Conservation (phyloP, 2,329 filamentous ascomycete genomes). For the Metarhizium album region DNA sequence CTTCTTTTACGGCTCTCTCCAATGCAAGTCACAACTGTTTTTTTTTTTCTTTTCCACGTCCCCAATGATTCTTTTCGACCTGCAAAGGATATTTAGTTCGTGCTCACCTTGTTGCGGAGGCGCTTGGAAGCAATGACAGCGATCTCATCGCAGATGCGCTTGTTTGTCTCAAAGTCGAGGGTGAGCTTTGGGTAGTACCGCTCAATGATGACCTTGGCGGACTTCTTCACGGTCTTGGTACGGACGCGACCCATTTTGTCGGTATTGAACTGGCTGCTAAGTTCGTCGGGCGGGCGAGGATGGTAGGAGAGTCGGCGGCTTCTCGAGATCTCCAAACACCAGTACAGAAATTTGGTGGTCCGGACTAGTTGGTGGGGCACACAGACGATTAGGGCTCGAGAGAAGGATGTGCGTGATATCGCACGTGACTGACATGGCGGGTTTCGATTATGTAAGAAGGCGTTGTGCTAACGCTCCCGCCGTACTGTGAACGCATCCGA, state of each 20-base stretch:
- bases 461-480: too few species aligned
- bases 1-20: background rate
- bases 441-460: background rate
- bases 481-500: too few species aligned
- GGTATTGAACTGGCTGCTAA: conserved; percentile 31
- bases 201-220: conserved; percentile 99
- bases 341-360: conserved; percentile 19
- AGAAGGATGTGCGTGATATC: conserved; percentile 5
- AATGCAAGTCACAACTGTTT: background rate
- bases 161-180: conserved; percentile 99
- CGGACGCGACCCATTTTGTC: conserved; percentile 61
- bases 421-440: conserved; percentile 16
- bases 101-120: conserved; percentile 90
- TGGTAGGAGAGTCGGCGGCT: conserved; percentile 19
- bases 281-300: conserved; percentile 24
- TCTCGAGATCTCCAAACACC: conserved; percentile 11
- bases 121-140: conserved; percentile 99
- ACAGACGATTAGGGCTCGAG: conserved; percentile 20
- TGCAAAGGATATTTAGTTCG: background rate
- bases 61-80: conserved; percentile 19
- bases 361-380: conserved; percentile 12
- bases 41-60: too few species aligned
- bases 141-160: conserved; percentile 99
- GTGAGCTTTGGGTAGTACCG: conserved; percentile 95
- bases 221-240: conserved; percentile 62